Percentiles rank a stretch among this genome's conserved stretches.
These are phyloP conservation scores for Pleurotus tuber-regium DNA, from an alignment of 768 basidiomycete species.

Conservation along the genomic window DNA sequence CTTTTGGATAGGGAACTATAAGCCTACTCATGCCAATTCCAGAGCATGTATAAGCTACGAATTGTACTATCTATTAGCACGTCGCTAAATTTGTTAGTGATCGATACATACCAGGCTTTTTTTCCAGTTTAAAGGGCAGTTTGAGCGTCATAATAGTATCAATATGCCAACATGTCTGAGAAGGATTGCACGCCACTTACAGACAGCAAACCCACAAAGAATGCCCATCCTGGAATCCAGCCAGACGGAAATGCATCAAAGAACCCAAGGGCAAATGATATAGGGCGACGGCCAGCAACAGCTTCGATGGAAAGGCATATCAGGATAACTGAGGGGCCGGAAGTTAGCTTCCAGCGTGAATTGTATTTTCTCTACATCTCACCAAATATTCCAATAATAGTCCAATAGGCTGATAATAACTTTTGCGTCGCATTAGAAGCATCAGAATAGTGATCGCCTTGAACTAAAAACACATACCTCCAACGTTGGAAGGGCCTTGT, in stretches of 20 bases:
- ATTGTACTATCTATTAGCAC: conserved; percentile 15
- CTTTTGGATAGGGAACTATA: neutral
- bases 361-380: conserved; percentile 7
- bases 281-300: conserved; percentile 50
- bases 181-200: conserved; percentile 30
- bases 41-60: conserved; percentile 50
- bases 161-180: too few species aligned
- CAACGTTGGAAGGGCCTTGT: conserved; percentile 44
- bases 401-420: conserved; percentile 63
- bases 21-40: conserved; percentile 60
- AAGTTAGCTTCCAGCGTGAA: neutral
- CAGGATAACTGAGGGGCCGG: conserved; percentile 43
- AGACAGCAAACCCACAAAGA: conserved; percentile 62
- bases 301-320: conserved; percentile 58
- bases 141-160: too few species aligned
- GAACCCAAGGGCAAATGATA: conserved; percentile 52
- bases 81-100: neutral
- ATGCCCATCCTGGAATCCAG: conserved; percentile 67
- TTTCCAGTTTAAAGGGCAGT: conserved; percentile 7
- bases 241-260: conserved; percentile 65
- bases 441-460: neutral
- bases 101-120: conserved; percentile 31
- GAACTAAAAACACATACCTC: conserved; percentile 37
- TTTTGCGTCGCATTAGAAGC: conserved; percentile 24
- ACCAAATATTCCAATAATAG: conserved; percentile 55